Conservation (phyloP, 2,329 filamentous ascomycete species). For the Mycogone perniciosa region DNA sequence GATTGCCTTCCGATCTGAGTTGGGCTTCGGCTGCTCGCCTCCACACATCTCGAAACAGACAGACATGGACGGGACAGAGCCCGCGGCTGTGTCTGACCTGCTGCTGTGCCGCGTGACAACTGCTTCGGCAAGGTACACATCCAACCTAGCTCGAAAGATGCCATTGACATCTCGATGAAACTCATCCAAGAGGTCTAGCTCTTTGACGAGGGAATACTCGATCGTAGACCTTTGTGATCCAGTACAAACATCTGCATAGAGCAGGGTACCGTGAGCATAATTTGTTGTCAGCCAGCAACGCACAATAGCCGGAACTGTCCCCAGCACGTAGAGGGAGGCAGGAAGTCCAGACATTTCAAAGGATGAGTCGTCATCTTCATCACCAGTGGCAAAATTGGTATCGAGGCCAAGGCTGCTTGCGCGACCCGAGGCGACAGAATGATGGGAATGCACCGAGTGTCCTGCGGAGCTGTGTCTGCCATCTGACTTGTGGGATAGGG, state of each 20-base stretch:
- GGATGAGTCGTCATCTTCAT: constrained; percentile 61
- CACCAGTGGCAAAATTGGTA: constrained; percentile 55
- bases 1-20: constrained; percentile 51
- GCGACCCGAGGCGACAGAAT: constrained; percentile 69
- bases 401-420: constrained; percentile 87
- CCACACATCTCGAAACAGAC: constrained; percentile 72
- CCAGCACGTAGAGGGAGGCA: constrained; percentile 76
- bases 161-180: constrained; percentile 62
- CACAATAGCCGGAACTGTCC: constrained; percentile 87
- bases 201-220: constrained; percentile 65
- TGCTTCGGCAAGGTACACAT: constrained; percentile 87
- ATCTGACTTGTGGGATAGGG: constrained; percentile 91
- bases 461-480: constrained; percentile 91
- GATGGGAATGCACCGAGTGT: constrained; percentile 62
- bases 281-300: constrained; percentile 90
- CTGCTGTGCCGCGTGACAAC: constrained; percentile 71
- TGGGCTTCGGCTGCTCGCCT: constrained; percentile 35
- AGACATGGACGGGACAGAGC: constrained; percentile 65
- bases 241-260: constrained; percentile 89
- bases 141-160: constrained; percentile 62
- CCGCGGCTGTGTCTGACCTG: constrained; percentile 64
- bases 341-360: constrained; percentile 68
- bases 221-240: constrained; percentile 86
- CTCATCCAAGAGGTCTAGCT: constrained; percentile 63
- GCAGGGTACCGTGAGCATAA: constrained; percentile 80